Percentiles rank a stretch among this genome's conserved stretches.
Conservation (phyloP, 2,329 filamentous ascomycete species). For the Clarireedia homoeocarpa region DNA sequence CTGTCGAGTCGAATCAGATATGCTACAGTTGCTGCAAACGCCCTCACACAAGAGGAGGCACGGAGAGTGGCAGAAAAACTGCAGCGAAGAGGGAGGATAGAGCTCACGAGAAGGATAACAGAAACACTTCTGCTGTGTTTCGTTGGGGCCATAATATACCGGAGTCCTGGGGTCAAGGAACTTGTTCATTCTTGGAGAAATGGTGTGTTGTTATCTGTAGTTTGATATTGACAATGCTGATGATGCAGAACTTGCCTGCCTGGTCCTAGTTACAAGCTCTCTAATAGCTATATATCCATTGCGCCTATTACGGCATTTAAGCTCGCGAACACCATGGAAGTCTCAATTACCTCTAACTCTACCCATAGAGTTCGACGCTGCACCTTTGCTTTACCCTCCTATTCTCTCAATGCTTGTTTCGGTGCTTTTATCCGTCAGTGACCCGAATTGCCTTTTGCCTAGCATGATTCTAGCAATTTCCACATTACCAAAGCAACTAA, state of each 20-base stretch:
- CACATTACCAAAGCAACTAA: slow-evolving; percentile 63
- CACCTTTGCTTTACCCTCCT: slow-evolving; percentile 80
- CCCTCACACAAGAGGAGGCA: slow-evolving; percentile 13
- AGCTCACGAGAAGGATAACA: slow-evolving; percentile 43
- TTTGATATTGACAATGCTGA: slow-evolving; percentile 15
- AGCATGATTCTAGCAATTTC: slow-evolving; percentile 78
- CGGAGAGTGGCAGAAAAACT: slow-evolving; percentile 28
- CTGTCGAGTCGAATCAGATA: slow-evolving; percentile 10
- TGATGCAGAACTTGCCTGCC: slow-evolving; percentile 24
- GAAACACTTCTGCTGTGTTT: slow-evolving; percentile 45
- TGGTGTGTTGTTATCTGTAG: slow-evolving; percentile 34
- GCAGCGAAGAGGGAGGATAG: slow-evolving; percentile 37
- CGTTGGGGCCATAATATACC: slow-evolving; percentile 40
- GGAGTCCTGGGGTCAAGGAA: slow-evolving; percentile 37
- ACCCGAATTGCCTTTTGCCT: slow-evolving; percentile 56
- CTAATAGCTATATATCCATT: slow-evolving; percentile 51
- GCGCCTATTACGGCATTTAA: slow-evolving; percentile 42
- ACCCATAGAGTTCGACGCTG: slow-evolving; percentile 79
- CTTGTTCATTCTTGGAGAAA: slow-evolving; percentile 39
- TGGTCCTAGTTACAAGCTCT: slow-evolving; percentile 27
- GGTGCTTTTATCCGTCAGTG: slow-evolving; percentile 59
- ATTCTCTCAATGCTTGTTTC: slow-evolving; percentile 70
- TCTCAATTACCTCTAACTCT: slow-evolving; percentile 38
- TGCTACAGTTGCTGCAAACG: background rate
- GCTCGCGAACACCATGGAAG: slow-evolving; percentile 19